These are phyloP conservation scores for Mycena epipterygia DNA, from an alignment of 768 basidiomycete genomes.

Conservation along the genomic window DNA sequence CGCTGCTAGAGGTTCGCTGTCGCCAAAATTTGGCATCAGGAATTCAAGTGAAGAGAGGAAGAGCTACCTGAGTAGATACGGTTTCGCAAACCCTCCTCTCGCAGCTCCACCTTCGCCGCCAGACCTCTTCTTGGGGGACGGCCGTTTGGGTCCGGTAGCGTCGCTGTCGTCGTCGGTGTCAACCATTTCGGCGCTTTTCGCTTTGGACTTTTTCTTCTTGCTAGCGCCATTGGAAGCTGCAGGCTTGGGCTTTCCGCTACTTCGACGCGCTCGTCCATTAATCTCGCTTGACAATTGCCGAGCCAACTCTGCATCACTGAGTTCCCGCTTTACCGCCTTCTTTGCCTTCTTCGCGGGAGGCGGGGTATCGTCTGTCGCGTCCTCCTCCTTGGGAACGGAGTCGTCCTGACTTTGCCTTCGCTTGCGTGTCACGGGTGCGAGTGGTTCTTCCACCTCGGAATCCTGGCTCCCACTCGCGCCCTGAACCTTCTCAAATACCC, in stretches of 20 bases:
- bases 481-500: slow-evolving; percentile 71
- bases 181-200: slow-evolving; percentile 69
- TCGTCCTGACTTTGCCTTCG: slow-evolving; percentile 54
- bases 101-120: slow-evolving; percentile 61
- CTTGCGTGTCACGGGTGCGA: slow-evolving; percentile 48
- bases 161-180: slow-evolving; percentile 68
- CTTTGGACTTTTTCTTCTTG: slow-evolving; percentile 60
- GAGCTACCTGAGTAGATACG: slow-evolving; percentile 76
- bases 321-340: slow-evolving; percentile 65
- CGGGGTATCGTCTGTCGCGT: slow-evolving; percentile 49
- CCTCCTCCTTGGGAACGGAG: slow-evolving; percentile 47
- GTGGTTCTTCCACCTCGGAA: slow-evolving; percentile 45
- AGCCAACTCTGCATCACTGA: slow-evolving; percentile 79
- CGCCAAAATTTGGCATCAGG: slow-evolving; percentile 25
- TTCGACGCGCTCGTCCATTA: slow-evolving; percentile 71
- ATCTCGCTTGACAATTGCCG: slow-evolving; percentile 79
- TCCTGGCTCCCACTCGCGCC: slow-evolving; percentile 47
- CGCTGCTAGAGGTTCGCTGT: slow-evolving; percentile 79
- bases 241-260: slow-evolving; percentile 51
- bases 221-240: slow-evolving; percentile 53
- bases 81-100: slow-evolving; percentile 85
- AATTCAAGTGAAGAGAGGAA: slow-evolving; percentile 28
- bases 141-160: slow-evolving; percentile 54
- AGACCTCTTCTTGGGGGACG: slow-evolving; percentile 58
- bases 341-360: slow-evolving; percentile 61